These are phyloP conservation scores for Thielaviopsis euricoi DNA, from an alignment of 2,329 filamentous ascomycete genomes.

Conservation along the genomic window DNA sequence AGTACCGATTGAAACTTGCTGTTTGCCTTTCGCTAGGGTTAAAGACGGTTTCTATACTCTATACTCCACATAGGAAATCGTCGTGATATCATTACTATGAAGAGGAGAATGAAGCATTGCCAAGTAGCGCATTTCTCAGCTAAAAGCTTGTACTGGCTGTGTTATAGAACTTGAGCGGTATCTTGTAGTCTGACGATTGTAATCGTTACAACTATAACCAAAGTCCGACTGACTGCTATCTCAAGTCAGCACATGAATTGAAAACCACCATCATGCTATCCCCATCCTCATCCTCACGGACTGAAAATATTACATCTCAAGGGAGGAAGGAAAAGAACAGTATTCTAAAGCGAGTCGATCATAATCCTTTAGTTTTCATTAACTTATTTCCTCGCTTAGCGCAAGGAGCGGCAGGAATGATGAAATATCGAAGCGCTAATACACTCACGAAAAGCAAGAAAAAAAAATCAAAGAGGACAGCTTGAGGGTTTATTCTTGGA, in stretches of 20 bases:
- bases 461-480: too few species aligned
- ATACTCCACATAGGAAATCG: neutral
- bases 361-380: neutral
- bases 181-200: too few species aligned
- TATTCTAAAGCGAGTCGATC: neutral
- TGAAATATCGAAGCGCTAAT: neutral
- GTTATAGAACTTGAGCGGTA: too few species aligned
- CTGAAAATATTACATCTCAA: too few species aligned
- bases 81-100: neutral
- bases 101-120: neutral
- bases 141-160: too few species aligned
- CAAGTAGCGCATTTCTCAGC: neutral
- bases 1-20: neutral
- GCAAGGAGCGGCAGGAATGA: neutral
- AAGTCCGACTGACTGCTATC: too few species aligned
- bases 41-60: too few species aligned
- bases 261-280: too few species aligned
- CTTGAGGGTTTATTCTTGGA: neutral
- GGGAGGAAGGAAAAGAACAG: neutral
- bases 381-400: neutral
- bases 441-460: neutral
- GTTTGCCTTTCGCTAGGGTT: neutral
- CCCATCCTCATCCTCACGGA: too few species aligned
- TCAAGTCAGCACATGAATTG: too few species aligned
- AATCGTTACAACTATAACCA: too few species aligned